Conservation (phyloP, 78 protist genomes). For the Isochrysis galbana region DNA sequence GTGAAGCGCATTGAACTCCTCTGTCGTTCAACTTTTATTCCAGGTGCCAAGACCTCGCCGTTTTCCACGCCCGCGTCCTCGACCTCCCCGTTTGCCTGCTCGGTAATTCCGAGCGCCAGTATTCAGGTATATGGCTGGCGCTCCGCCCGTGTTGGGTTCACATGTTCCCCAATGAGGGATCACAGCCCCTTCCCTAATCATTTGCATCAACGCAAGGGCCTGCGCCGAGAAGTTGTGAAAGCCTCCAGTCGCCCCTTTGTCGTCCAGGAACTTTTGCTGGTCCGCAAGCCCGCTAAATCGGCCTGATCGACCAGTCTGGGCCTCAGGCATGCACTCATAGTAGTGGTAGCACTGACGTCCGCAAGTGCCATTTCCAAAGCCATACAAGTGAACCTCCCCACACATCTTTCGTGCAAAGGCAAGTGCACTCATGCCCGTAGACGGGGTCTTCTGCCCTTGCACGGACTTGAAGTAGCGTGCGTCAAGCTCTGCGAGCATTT, state of each 20-base stretch:
- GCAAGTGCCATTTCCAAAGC: neutral
- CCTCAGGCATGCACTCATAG: neutral
- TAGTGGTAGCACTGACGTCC: neutral
- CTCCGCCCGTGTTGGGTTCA: too few species aligned
- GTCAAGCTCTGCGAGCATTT: neutral
- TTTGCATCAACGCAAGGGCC: neutral
- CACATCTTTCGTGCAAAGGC: neutral
- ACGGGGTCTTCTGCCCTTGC: neutral
- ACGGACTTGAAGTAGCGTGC: neutral
- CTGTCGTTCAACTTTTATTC: too few species aligned
- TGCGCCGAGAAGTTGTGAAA: constrained; percentile 24
- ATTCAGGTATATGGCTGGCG: too few species aligned
- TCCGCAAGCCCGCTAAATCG: neutral
- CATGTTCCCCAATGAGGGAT: neutral
- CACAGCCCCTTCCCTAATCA: neutral
- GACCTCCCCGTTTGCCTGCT: too few species aligned
- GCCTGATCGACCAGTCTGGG: too few species aligned
- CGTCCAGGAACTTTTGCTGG: neutral
- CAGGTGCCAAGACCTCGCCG: too few species aligned
- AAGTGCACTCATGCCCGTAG: neutral
- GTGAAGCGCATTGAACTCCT: too few species aligned
- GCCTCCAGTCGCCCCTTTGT: neutral
- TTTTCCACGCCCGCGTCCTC: too few species aligned
- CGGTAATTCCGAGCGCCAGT: too few species aligned
- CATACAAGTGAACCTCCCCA: neutral